Conservation (phyloP, 1,284 basidiomycete genomes). For the Singerocomus rubriflavus region DNA sequence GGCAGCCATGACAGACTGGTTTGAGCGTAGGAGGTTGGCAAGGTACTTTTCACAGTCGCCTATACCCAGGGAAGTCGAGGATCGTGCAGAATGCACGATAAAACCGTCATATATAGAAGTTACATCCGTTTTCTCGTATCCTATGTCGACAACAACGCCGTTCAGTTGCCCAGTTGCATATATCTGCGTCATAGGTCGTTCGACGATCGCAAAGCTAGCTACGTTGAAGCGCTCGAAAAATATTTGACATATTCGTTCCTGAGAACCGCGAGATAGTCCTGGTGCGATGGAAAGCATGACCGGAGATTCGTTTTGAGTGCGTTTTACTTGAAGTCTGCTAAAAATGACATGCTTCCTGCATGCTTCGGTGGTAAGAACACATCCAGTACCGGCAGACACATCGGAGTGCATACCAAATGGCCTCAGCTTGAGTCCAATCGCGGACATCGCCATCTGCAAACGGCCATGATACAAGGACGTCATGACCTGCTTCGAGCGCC, state of each 20-base stretch:
- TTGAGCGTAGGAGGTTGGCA: slow-evolving; percentile 63
- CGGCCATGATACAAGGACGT: slow-evolving; percentile 79
- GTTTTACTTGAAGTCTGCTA: slow-evolving; percentile 70
- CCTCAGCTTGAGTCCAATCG: slow-evolving; percentile 92
- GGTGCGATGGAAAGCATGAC: slow-evolving; percentile 73
- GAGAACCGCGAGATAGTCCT: slow-evolving; percentile 68
- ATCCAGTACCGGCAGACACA: neutral
- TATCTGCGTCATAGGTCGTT: slow-evolving; percentile 81
- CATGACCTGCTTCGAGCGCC: slow-evolving; percentile 69
- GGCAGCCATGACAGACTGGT: slow-evolving; percentile 62
- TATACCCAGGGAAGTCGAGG: slow-evolving; percentile 63
- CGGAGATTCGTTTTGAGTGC: slow-evolving; percentile 85
- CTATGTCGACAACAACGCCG: slow-evolving; percentile 86
- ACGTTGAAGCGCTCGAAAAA: slow-evolving; percentile 97
- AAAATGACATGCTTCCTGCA: slow-evolving; percentile 87
- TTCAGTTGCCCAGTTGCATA: slow-evolving; percentile 79
- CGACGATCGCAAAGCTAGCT: slow-evolving; percentile 80
- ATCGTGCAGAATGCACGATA: slow-evolving; percentile 57
- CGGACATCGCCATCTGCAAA: slow-evolving; percentile 72
- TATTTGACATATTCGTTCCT: slow-evolving; percentile 78
- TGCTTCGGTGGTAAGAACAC: slow-evolving; percentile 4
- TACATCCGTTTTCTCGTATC: slow-evolving; percentile 72
- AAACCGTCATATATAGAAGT: slow-evolving; percentile 81
- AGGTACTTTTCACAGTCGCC: slow-evolving; percentile 76
- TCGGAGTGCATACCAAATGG: slow-evolving; percentile 65